Conservation (phyloP, 768 basidiomycete species). For the Amanita thiersii region DNA sequence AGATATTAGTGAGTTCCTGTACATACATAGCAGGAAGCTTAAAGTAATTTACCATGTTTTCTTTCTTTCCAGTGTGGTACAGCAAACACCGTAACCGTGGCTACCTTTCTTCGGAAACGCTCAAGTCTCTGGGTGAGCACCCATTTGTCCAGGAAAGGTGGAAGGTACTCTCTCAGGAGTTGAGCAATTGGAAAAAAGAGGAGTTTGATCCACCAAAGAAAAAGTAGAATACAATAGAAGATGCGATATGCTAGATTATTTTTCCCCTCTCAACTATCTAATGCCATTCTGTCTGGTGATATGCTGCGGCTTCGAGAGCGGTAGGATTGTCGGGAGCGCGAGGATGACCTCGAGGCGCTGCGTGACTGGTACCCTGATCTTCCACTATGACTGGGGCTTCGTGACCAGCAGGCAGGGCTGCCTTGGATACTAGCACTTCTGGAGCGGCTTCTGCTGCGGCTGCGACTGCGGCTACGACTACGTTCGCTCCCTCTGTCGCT, state of each 20-base stretch:
- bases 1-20: constrained; percentile 64
- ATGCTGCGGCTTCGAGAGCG: constrained; percentile 54
- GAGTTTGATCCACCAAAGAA: constrained; percentile 30
- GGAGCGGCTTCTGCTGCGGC: constrained; percentile 27
- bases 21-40: no score
- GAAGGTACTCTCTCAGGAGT: constrained; percentile 53
- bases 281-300: constrained; percentile 49
- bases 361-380: constrained; percentile 58
- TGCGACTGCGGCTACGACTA: constrained; percentile 28
- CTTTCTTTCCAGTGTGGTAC: constrained; percentile 69
- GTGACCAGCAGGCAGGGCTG: constrained; percentile 14
- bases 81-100: constrained; percentile 66
- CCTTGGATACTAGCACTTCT: constrained; percentile 12
- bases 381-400: constrained; percentile 32
- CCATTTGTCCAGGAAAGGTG: constrained; percentile 67
- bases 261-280: constrained; percentile 17
- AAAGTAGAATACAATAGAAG: constrained; percentile 34
- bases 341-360: constrained; percentile 50
- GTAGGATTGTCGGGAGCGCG: no score
- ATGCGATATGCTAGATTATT: constrained; percentile 18
- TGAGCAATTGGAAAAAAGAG: constrained; percentile 48
- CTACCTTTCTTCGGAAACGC: constrained; percentile 56
- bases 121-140: constrained; percentile 38
- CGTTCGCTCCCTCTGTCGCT: constrained; percentile 42
- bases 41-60: no score